Evolutionary conservation across 495 filamentous ascomycete genomes (phyloP).

Genomic region (Niebla homalea): DNA sequence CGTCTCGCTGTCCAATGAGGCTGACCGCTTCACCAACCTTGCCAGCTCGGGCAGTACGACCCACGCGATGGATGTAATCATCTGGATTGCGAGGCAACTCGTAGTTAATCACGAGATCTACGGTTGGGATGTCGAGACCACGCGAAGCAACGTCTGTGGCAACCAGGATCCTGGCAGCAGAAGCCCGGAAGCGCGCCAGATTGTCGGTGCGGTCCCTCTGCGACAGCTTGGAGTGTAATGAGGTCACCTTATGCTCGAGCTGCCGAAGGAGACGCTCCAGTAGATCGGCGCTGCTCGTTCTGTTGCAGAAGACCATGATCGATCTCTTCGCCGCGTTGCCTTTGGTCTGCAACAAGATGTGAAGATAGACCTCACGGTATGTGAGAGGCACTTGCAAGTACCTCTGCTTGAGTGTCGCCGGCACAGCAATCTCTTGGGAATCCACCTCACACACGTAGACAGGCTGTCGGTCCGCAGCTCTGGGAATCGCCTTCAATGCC

Average conservation of each 20-base stretch:
- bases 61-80: constrained; percentile 94
- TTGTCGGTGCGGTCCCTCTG: constrained; percentile 76
- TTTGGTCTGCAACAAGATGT: constrained; percentile 73
- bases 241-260: constrained; percentile 78
- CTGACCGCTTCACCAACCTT: constrained; percentile 69
- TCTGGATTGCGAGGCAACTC: constrained; percentile 91
- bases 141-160: constrained; percentile 94
- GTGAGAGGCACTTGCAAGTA: constrained; percentile 80
- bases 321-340: constrained; percentile 53
- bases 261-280: constrained; percentile 74
- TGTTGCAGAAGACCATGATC: constrained; percentile 89
- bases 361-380: constrained; percentile 85
- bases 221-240: constrained; percentile 72
- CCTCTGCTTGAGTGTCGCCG: constrained; percentile 65
- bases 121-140: constrained; percentile 90
- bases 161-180: constrained; percentile 79
- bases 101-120: constrained; percentile 83
- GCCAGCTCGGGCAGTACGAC: constrained; percentile 87
- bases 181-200: constrained; percentile 78
- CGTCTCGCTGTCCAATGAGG: constrained; percentile 83
- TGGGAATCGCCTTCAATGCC: constrained; percentile 61
- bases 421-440: constrained; percentile 51
- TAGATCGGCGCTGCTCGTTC: constrained; percentile 74
- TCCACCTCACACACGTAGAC: constrained; percentile 83
- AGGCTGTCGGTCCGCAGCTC: constrained; percentile 50